phyloP scores from a whole-genome alignment of 2,329 filamentous ascomycete genomes.

The Tolypocladium album region DNA sequence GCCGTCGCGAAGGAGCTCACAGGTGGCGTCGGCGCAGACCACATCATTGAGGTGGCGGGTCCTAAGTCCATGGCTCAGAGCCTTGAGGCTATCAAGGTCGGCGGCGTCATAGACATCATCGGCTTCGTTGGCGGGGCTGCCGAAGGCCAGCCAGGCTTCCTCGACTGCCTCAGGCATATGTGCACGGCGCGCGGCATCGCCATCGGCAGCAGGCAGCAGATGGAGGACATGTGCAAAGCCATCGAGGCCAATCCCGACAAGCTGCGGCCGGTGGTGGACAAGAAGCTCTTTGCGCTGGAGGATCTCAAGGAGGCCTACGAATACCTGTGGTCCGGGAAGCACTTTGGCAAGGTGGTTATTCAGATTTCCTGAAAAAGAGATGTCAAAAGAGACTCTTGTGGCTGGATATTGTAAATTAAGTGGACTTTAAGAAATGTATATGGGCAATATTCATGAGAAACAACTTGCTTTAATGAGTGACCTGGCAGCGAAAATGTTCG shows the following conservation, averaged over 20 bases:
- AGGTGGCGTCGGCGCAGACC: constrained; percentile 32
- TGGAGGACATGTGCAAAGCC: constrained; percentile 40
- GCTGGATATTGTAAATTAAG: no score
- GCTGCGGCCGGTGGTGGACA: constrained; percentile 34
- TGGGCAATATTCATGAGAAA: no score
- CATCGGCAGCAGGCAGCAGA: constrained; percentile 33
- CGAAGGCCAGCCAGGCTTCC: constrained; percentile 19
- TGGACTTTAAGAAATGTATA: no score
- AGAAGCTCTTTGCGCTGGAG: constrained; percentile 31
- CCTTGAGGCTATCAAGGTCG: constrained; percentile 31
- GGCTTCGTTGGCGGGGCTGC: constrained; percentile 21
- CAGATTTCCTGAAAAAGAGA: constrained; percentile 13
- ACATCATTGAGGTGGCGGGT: constrained; percentile 38
- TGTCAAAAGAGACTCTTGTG: neutral
- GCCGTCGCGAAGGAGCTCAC: constrained; percentile 30
- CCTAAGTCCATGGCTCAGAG: constrained; percentile 31
- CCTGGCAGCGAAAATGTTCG: no score
- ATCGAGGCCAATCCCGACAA: constrained; percentile 35
- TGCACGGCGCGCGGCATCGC: constrained; percentile 35
- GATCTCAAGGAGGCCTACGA: constrained; percentile 32
- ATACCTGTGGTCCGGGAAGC: constrained; percentile 25
- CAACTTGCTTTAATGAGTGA: no score
- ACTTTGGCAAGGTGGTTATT: constrained; percentile 28
- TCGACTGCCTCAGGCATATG: constrained; percentile 17
- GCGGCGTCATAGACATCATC: constrained; percentile 32